Evolutionary conservation across 768 basidiomycete genomes (phyloP).

Genomic region (Holtermannia corniformis): DNA sequence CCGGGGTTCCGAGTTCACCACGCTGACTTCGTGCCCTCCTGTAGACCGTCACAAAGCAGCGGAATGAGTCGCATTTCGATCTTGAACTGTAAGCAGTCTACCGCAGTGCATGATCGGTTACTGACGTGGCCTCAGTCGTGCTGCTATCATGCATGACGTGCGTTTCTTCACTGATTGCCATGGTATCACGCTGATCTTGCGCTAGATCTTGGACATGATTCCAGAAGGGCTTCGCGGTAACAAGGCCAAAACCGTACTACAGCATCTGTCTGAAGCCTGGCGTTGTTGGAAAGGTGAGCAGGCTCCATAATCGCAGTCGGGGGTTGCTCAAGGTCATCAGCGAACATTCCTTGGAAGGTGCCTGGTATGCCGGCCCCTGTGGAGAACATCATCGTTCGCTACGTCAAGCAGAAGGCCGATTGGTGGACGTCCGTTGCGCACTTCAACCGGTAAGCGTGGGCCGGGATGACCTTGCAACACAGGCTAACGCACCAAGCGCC

Average conservation of each 20-base stretch:
- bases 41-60: constrained; percentile 89
- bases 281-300: constrained; percentile 65
- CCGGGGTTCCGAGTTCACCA: too few species aligned
- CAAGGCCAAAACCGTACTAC: constrained; percentile 98
- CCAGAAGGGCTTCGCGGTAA: constrained; percentile 88
- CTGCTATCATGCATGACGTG: constrained; percentile 97
- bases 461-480: constrained; percentile 10
- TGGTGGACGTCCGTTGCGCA: constrained; percentile 99
- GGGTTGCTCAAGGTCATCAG: constrained; percentile 79
- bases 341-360: constrained; percentile 93
- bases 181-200: constrained; percentile 1
- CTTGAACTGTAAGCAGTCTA: too few species aligned
- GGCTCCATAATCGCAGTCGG: constrained; percentile 96
- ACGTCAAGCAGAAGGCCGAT: constrained; percentile 98
- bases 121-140: too few species aligned
- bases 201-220: constrained; percentile 63
- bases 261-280: constrained; percentile 98
- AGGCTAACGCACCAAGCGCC: neutral
- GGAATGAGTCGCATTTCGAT: constrained; percentile 98
- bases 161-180: neutral
- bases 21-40: too few species aligned
- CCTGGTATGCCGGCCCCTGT: constrained; percentile 96
- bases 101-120: too few species aligned
- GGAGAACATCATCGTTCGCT: constrained; percentile 96
- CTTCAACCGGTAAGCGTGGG: constrained; percentile 73